Base-by-base conservation (phyloP, 805 yeast species). In the Wickerhamomyces xylosicus region DNA sequence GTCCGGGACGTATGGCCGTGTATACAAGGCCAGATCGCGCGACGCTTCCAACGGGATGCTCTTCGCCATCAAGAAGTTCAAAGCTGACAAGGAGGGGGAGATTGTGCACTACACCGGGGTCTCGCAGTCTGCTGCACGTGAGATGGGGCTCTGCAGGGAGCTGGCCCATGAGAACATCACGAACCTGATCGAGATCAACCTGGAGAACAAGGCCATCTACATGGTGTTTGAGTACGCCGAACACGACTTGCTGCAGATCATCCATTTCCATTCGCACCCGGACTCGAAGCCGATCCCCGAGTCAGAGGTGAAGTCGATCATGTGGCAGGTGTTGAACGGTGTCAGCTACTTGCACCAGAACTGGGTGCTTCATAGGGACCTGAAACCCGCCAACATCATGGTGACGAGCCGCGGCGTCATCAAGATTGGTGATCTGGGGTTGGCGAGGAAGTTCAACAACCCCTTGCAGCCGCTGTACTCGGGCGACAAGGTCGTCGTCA, bases 341-440 rank as follows among this genome's bases (percentile, higher is more conserved):
- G 89, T 92, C 2, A 77, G 87, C 0, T 92, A 80, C 54, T 61
- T 92, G 33, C 99, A 92, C 59, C 90, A 87, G 58, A 90, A 92
- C 59, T 92, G 98, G 97, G 79, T 92, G 3, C 65, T 92, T 37
- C 99, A 92, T 60, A 70, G 99, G 45, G 99, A 92, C 61, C 69
- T 92, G 46, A 92, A 92, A 53, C 99, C 99, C 1, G 98, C 98
- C 2, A 90, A 90, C 61, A 90, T 92, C 47, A 92, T 90, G 97
- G 95, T 90, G 0, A 77, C 95, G 0, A 71, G 79, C 8, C 76
- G 73, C 42, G 98, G 98, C 0, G 76, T 78, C n/a, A 92, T 90
- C 16, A 92, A 92, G 58, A 89, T 90, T 44, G 98, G 97, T 18
- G 98, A 90, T 62, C 68, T 89, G 48, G 97, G 97, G 2, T 65